Conservation (phyloP, 352 stramenopile genomes). For the Pythium apleroticum region DNA sequence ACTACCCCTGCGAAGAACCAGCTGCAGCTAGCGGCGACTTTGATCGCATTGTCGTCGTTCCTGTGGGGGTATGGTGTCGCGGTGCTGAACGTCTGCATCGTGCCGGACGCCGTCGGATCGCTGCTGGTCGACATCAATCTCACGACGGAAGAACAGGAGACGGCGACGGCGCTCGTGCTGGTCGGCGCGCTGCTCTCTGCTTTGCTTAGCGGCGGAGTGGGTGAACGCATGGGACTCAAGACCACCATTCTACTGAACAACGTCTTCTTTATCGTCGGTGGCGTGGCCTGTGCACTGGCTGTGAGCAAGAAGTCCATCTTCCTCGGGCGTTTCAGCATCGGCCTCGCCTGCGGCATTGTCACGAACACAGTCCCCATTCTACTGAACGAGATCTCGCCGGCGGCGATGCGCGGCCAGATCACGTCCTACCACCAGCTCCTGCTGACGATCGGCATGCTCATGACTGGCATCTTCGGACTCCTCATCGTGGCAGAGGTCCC, state of each 20-base stretch:
- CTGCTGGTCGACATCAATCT: constrained; percentile 75
- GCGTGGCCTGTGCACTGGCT: constrained; percentile 52
- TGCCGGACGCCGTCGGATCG: constrained; percentile 66
- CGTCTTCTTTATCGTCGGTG: constrained; percentile 62
- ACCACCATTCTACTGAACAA: constrained; percentile 75
- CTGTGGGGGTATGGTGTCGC: constrained; percentile 73
- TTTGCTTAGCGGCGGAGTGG: constrained; percentile 50
- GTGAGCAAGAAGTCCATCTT: constrained; percentile 64
- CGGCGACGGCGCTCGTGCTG: constrained; percentile 69
- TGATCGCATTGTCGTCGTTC: constrained; percentile 77
- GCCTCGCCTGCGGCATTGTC: constrained; percentile 70
- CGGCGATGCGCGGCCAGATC: constrained; percentile 62
- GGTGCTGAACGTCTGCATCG: constrained; percentile 81
- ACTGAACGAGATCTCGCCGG: constrained; percentile 80
- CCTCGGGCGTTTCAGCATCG: constrained; percentile 56
- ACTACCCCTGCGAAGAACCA: constrained; percentile 23
- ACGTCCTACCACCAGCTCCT: constrained; percentile 87
- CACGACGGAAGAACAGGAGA: constrained; percentile 69
- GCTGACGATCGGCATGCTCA: constrained; percentile 87
- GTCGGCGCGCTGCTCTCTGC: constrained; percentile 70
- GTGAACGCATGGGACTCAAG: constrained; percentile 58
- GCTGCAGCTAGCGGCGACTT: constrained; percentile 52
- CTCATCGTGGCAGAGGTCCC: constrained; percentile 74
- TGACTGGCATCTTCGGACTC: constrained; percentile 72
- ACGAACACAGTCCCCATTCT: constrained; percentile 85